A percentile compares a stretch with the other conserved stretches of the same genome.
These are phyloP conservation scores for Clavariopsis aquatica DNA, from an alignment of 495 filamentous ascomycete genomes.

Conservation along the genomic window DNA sequence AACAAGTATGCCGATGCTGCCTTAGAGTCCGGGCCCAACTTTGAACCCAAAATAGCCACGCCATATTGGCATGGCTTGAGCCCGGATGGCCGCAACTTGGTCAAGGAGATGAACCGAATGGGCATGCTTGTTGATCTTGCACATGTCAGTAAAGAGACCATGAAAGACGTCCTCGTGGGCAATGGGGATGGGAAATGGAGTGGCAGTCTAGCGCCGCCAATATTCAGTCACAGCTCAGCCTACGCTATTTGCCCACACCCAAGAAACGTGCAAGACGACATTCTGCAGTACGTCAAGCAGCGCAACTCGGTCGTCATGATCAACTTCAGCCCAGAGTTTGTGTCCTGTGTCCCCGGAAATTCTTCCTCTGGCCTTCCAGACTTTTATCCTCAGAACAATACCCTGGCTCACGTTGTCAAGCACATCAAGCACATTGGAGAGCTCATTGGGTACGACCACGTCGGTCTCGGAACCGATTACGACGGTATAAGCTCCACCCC, in stretches of 20 bases:
- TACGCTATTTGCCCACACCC: slow-evolving; percentile 68
- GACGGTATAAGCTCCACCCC: slow-evolving; percentile 63
- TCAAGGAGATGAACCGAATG: slow-evolving; percentile 77
- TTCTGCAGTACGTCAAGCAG: slow-evolving; percentile 62
- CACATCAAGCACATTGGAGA: slow-evolving; percentile 72
- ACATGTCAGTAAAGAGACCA: slow-evolving; percentile 68
- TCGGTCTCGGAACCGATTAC: slow-evolving; percentile 74
- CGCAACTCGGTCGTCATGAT: slow-evolving; percentile 70
- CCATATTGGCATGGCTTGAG: slow-evolving; percentile 59
- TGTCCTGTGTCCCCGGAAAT: slow-evolving; percentile 63
- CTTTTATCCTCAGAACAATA: slow-evolving; percentile 62
- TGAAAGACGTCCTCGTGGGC: slow-evolving; percentile 65
- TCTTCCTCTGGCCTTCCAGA: slow-evolving; percentile 43
- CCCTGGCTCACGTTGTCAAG: slow-evolving; percentile 72
- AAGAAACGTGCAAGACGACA: slow-evolving; percentile 71
- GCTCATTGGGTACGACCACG: slow-evolving; percentile 70
- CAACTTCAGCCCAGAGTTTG: slow-evolving; percentile 77
- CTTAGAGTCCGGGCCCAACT: slow-evolving; percentile 48
- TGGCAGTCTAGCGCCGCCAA: slow-evolving; percentile 61
- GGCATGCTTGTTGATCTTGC: slow-evolving; percentile 78
- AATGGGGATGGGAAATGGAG: slow-evolving; percentile 50
- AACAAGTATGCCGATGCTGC: slow-evolving; percentile 89
- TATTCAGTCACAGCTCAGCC: slow-evolving; percentile 72
- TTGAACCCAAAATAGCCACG: slow-evolving; percentile 38
- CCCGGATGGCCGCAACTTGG: slow-evolving; percentile 62